phyloP scores from a whole-genome alignment of 345 rosid genomes.

The Xanthoceras sorbifolium region DNA sequence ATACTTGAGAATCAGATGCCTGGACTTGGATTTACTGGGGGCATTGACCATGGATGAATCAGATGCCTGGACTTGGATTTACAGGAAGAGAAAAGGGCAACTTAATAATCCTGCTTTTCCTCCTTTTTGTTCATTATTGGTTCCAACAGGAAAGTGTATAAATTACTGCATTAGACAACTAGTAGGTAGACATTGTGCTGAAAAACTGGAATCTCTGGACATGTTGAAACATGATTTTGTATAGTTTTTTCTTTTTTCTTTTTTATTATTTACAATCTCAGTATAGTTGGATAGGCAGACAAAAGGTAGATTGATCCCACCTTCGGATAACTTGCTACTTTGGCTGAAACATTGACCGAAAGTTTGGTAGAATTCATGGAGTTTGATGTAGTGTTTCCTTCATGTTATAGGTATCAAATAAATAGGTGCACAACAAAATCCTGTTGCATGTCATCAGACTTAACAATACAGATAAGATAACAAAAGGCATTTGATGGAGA shows the following conservation, averaged over 20 bases:
- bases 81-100: neutral
- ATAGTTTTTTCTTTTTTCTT: too few species aligned
- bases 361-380: too few species aligned
- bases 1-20: neutral
- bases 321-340: too few species aligned
- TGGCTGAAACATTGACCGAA: too few species aligned
- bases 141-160: neutral
- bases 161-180: neutral
- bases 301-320: too few species aligned
- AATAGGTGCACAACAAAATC: too few species aligned
- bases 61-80: neutral
- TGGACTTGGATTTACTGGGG: neutral
- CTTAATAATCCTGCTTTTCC: neutral
- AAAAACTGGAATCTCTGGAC: neutral
- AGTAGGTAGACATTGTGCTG: neutral
- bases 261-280: neutral
- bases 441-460: too few species aligned
- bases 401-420: too few species aligned
- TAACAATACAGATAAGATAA: too few species aligned
- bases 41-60: neutral
- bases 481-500: too few species aligned
- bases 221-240: neutral
- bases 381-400: too few species aligned
- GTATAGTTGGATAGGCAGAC: neutral
- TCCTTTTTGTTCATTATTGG: neutral